These are phyloP conservation scores for Apium graveolens DNA, from an alignment of 129 eudicot species.

Conservation along the genomic window DNA sequence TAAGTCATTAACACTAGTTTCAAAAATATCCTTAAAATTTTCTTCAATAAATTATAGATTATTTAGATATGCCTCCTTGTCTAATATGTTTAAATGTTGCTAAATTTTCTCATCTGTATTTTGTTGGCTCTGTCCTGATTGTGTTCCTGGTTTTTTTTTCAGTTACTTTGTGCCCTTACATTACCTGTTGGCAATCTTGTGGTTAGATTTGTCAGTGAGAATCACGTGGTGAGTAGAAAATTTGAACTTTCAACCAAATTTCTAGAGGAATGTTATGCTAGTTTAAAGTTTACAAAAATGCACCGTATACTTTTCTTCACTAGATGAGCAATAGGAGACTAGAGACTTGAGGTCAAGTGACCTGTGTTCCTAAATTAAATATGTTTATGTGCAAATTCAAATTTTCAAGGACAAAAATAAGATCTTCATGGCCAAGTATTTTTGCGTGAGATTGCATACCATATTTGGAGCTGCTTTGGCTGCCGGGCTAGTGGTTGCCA, in stretches of 20 bases:
- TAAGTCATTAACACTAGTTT: slow-evolving; percentile 28
- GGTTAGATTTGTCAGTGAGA: slow-evolving; percentile 45
- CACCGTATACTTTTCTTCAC: neutral
- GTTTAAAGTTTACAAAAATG: neutral
- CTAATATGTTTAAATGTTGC: neutral
- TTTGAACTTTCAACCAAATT: neutral
- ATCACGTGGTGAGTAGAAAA: slow-evolving; percentile 56
- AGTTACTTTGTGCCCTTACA: slow-evolving; percentile 67
- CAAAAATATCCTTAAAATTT: neutral
- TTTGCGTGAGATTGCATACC: slow-evolving; percentile 76
- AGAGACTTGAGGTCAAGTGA: neutral
- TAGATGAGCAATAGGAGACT: neutral
- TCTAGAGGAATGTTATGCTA: neutral
- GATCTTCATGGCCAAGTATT: slow-evolving; percentile 84
- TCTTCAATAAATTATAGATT: neutral
- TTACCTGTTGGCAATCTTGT: slow-evolving; percentile 61
- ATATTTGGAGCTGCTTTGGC: slow-evolving; percentile 72
- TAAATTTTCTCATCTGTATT: neutral
- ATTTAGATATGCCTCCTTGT: too few relatives aligned
- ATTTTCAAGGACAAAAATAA: slow-evolving; percentile 57
- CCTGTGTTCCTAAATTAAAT: neutral
- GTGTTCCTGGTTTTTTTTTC: slow-evolving; percentile 14
- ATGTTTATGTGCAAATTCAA: neutral
- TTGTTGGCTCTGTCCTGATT: neutral
- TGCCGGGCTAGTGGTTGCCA: slow-evolving; percentile 69